Base-by-base conservation (phyloP, 2,329 filamentous ascomycete genomes). In the Fusarium papillatum region DNA sequence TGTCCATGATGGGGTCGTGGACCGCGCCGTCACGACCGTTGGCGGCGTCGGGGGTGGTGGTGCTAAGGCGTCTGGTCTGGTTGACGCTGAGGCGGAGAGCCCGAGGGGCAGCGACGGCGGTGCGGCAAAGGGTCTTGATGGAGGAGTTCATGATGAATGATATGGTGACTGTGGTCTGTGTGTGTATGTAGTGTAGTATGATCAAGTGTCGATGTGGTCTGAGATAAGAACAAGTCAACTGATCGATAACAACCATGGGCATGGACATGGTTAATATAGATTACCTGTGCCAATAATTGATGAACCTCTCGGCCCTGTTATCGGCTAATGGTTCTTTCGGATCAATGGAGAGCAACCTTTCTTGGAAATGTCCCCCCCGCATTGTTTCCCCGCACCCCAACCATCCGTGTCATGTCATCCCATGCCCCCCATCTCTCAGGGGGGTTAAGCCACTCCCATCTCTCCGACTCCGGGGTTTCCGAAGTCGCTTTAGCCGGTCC, bases 1-100 rank as follows among this genome's bases (percentile, higher is more conserved):
- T 78, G 24, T 78, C 76, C 76, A 78, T 78, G 70, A 78, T 78
- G 13, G 76, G 74, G 36, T 78, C 76, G 7, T 69, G 66, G 2
- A 78, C 76, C 13, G 76, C 74, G 29, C 61, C 65, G 13, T 73
- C 75, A 3, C 76, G 74, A 16, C 57, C 60, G 64, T 36, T 74
- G n/a, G 72, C 67, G 4, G 66, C 68, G n/a, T 68, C 69, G 17
- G 60, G 39, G 3, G 75, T 69, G 19, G 72, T 74, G n/a, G 66
- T 77, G 65, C 74, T 78, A 13, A 78, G 46, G 26, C 48, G 68
- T 31, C 76, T 67, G 22, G 66, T 39, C 60, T 77, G 76, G 14
- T 10, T 69, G 43, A 78, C 36, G 17, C 69, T 57, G 22, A 76
- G 63, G 39, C 67, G 64, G 9, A 72, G 64, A 38, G 70, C 67